A percentile compares a stretch with the other conserved stretches of the same genome.
Conservation (phyloP, 768 basidiomycete genomes). For the Chiua virens region DNA sequence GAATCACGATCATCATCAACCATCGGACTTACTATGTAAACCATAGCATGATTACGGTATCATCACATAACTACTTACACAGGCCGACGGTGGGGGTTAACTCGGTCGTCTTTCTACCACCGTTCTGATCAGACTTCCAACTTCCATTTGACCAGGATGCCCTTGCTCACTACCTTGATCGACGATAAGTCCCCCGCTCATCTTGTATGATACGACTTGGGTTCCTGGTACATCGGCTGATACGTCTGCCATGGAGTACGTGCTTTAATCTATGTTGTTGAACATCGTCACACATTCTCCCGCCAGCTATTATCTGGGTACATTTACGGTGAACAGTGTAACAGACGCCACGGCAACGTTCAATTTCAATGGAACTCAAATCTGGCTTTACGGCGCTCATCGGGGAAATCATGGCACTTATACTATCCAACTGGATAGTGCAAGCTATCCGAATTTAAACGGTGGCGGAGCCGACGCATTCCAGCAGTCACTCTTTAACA, state of each 20-base stretch:
- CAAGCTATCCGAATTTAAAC: conserved; percentile 24
- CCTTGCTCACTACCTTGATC: conserved; percentile 22
- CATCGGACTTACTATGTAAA: too few species aligned
- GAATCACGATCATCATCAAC: too few species aligned
- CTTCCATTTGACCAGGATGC: conserved; percentile 15
- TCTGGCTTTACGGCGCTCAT: conserved; percentile 52
- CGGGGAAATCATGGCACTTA: conserved; percentile 48
- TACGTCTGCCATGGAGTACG: conserved; percentile 15
- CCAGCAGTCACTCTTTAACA: conserved; percentile 42
- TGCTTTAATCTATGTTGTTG: background rate
- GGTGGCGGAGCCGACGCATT: conserved; percentile 35
- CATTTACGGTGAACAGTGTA: conserved; percentile 39
- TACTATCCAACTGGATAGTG: conserved; percentile 42
- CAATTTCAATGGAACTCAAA: conserved; percentile 48
- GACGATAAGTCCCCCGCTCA: conserved; percentile 35
- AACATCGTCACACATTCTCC: background rate
- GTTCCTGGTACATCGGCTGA: conserved; percentile 16
- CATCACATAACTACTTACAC: too few species aligned
- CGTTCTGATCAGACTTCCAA: too few species aligned
- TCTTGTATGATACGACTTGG: conserved; percentile 28
- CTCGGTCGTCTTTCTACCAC: too few species aligned
- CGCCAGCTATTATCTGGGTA: conserved; percentile 38
- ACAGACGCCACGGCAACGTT: conserved; percentile 37
- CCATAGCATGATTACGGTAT: too few species aligned
- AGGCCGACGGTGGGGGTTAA: too few species aligned